These are phyloP conservation scores for Adiantum capillusveneris DNA, from an alignment of 75 land plant genomes.

Conservation along the genomic window DNA sequence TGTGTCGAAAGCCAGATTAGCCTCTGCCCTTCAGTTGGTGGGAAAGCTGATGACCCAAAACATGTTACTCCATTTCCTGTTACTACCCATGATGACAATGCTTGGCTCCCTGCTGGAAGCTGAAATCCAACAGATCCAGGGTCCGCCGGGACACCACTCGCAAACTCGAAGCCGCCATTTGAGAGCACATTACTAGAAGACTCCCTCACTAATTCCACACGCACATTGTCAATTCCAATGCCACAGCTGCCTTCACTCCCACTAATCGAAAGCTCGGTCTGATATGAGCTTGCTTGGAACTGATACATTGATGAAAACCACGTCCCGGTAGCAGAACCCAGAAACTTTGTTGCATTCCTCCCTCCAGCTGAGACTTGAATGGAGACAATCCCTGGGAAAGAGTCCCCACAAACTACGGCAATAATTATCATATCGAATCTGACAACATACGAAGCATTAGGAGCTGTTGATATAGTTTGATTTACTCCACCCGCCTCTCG, in stretches of 20 bases:
- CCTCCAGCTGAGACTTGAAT: too few species aligned
- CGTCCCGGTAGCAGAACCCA: too few species aligned
- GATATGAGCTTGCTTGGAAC: too few species aligned
- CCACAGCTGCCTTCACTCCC: conserved; percentile 14
- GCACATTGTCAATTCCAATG: not conserved
- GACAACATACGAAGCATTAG: too few species aligned
- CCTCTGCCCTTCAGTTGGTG: not conserved
- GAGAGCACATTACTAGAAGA: not conserved
- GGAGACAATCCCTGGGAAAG: too few species aligned
- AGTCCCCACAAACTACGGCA: too few species aligned
- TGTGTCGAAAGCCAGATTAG: not conserved
- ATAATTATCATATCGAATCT: too few species aligned
- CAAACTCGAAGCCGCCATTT: not conserved
- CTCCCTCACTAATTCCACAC: not conserved
- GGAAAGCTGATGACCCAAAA: not conserved
- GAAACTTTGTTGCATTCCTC: too few species aligned
- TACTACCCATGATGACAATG: not conserved
- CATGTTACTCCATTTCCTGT: not conserved
- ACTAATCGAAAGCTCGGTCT: too few species aligned
- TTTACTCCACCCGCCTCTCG: too few species aligned
- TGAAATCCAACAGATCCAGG: not conserved
- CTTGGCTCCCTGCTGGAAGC: not conserved
- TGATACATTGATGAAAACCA: too few species aligned
- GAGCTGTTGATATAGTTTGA: too few species aligned
- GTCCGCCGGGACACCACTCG: not conserved